Conservation (phyloP, 2,329 filamentous ascomycete species). For the Chalaropsis ovoidea region DNA sequence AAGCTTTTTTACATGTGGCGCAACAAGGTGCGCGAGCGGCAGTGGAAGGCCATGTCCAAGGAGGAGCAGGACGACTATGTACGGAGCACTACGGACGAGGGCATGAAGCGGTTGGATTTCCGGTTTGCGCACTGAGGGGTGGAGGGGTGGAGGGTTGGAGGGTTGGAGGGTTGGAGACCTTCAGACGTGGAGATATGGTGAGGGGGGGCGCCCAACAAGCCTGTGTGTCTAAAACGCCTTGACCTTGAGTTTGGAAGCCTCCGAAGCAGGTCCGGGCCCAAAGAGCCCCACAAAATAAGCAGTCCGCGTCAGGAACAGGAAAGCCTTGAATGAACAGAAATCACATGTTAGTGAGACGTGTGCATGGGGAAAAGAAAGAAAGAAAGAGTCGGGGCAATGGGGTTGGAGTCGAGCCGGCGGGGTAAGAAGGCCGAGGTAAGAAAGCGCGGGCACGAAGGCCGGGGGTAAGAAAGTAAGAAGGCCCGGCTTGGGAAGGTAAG, state of each 20-base stretch:
- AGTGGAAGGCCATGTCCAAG: constrained; percentile 37
- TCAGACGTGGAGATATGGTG: no score
- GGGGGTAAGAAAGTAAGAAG: no score
- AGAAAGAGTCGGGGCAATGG: no score
- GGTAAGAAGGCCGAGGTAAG: no score
- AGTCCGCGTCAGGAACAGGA: constrained; percentile 47
- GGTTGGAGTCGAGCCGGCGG: no score
- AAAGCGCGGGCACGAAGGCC: no score
- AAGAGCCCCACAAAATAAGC: constrained; percentile 52
- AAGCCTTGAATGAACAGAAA: constrained; percentile 33
- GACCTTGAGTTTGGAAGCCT: not conserved
- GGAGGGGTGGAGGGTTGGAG: no score
- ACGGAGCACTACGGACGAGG: constrained; percentile 42
- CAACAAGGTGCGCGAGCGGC: constrained; percentile 37
- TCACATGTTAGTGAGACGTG: no score
- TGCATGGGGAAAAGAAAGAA: no score
- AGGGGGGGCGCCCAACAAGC: no score
- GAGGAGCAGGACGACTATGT: constrained; percentile 42
- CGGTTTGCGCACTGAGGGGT: constrained; percentile 39
- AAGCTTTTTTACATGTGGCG: constrained; percentile 42
- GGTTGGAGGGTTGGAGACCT: no score
- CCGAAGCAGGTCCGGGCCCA: constrained; percentile 34
- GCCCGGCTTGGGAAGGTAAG: no score
- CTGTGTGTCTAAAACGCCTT: not conserved
- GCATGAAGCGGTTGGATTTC: constrained; percentile 47